Percentiles rank a stretch among this genome's conserved stretches.
phyloP scores from a whole-genome alignment of 2,329 filamentous ascomycete species.

The Nigrograna mackinnonii region DNA sequence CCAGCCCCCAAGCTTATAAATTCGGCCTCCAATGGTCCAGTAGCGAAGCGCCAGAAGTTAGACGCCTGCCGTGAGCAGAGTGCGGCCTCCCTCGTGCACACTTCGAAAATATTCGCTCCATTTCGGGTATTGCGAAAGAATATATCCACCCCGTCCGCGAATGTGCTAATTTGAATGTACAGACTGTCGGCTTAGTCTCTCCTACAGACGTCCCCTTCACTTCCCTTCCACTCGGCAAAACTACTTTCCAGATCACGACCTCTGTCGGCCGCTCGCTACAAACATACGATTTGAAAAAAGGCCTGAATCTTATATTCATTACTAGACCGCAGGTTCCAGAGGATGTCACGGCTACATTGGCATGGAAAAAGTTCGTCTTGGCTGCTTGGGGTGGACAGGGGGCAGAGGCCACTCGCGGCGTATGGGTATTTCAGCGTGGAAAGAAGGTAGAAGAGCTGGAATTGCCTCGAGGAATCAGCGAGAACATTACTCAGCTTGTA shows the following conservation, averaged over 20 bases:
- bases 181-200: constrained; percentile 93
- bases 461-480: constrained; percentile 64
- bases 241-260: constrained; percentile 96
- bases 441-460: constrained; percentile 79
- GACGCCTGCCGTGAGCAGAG: constrained; percentile 39
- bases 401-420: constrained; percentile 61
- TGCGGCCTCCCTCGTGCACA: constrained; percentile 43
- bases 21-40: constrained; percentile 45
- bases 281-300: constrained; percentile 91
- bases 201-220: constrained; percentile 90
- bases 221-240: constrained; percentile 84
- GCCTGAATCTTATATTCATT: constrained; percentile 90
- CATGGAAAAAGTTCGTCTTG: constrained; percentile 85
- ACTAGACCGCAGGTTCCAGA: constrained; percentile 87
- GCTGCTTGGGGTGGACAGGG: constrained; percentile 81
- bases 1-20: constrained; percentile 54
- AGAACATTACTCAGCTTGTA: constrained; percentile 76
- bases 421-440: constrained; percentile 93
- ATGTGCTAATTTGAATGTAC: constrained; percentile 14
- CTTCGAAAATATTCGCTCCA: constrained; percentile 87
- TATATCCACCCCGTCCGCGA: background rate
- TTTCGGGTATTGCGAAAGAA: constrained; percentile 70
- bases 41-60: constrained; percentile 66
- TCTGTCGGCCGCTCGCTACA: constrained; percentile 88
- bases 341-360: constrained; percentile 81